A percentile compares a stretch with the other conserved stretches of the same genome.
These are phyloP conservation scores for Mallotus repandus DNA, from an alignment of 441 rosid genomes.

Conservation along the genomic window DNA sequence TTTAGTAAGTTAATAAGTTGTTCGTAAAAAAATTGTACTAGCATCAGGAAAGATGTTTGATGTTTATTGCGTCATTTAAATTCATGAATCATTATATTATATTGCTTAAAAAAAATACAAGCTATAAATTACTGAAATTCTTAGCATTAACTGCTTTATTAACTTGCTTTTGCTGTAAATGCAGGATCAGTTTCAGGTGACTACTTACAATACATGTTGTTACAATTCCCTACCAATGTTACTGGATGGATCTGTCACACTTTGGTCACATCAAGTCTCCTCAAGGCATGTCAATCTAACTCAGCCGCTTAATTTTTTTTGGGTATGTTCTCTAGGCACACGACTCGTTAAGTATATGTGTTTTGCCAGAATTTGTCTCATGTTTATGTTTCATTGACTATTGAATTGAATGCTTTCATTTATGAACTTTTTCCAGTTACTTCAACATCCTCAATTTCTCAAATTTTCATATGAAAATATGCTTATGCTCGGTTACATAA, in stretches of 20 bases:
- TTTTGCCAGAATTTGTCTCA: too few species aligned
- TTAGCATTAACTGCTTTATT: too few species aligned
- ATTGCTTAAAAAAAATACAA: background rate
- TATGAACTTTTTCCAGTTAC: background rate
- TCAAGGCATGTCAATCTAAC: conserved; percentile 77
- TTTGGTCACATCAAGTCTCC: conserved; percentile 91
- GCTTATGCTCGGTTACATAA: background rate
- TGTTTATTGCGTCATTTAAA: too few species aligned
- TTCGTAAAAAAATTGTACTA: too few species aligned
- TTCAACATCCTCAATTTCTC: conserved; percentile 9
- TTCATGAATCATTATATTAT: too few species aligned
- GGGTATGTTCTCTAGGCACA: conserved; percentile 34
- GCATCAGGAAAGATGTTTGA: too few species aligned
- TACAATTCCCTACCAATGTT: conserved; percentile 91
- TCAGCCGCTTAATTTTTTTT: conserved; percentile 32
- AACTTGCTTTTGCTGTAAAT: conserved; percentile 16
- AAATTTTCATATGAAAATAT: background rate
- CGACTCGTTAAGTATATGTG: conserved; percentile 2
- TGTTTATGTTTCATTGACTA: background rate
- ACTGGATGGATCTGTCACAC: conserved; percentile 96
- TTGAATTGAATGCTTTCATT: background rate
- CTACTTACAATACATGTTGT: conserved; percentile 85
- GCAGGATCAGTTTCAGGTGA: conserved; percentile 94
- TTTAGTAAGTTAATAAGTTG: too few species aligned
- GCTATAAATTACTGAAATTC: background rate